Base-by-base conservation (phyloP, 306 rosid species). In the Ammopiptanthus mongolicus region DNA sequence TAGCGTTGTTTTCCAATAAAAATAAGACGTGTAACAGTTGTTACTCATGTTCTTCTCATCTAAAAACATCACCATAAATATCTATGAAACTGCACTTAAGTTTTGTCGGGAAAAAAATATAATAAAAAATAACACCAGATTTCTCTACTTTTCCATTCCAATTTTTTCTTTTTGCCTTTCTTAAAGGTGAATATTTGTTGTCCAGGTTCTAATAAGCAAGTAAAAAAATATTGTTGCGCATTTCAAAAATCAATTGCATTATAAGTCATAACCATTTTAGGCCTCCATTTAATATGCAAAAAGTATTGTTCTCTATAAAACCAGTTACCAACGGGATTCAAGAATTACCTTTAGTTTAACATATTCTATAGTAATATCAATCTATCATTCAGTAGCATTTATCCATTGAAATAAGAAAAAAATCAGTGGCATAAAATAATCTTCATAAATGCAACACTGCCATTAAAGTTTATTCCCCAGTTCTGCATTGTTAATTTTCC, bases 401-500 rank as follows among this genome's bases (percentile, higher is more conserved):
- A 25, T 25, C 28, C 28, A 25, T 25, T 25, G 3, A 25, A 25
- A 25, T 36, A 34, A 4, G 5, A 0, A 34, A 34, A 34, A 34
- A 34, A 5, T 3, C 17, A 58, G n/a, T 44, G 69, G 33, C 53
- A 37, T 64, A 63, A 17, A 31, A 33, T 6, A 78, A 77, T 57
- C 11, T 53, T 61, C 41, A 39, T 52, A 66, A 28, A 50, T 73
- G 79, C 60, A 76, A 6, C 60, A 31, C 21, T 25, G 59, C 14
- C 29, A 44, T 21, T 42, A 60, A 78, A 82, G 71, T 74, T 67
- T 60, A 42, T 63, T 73, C 71, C 47, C 46, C 31, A 34, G 37
- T 55, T 55, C 63, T 23, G 60, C 83, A 53, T 73, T 56, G 69
- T 63, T 55, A 33, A 65, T 79, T 65, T 65, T 56, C 21, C 36